These are phyloP conservation scores for Imleria badia DNA, from an alignment of 768 basidiomycete genomes.

Conservation along the genomic window DNA sequence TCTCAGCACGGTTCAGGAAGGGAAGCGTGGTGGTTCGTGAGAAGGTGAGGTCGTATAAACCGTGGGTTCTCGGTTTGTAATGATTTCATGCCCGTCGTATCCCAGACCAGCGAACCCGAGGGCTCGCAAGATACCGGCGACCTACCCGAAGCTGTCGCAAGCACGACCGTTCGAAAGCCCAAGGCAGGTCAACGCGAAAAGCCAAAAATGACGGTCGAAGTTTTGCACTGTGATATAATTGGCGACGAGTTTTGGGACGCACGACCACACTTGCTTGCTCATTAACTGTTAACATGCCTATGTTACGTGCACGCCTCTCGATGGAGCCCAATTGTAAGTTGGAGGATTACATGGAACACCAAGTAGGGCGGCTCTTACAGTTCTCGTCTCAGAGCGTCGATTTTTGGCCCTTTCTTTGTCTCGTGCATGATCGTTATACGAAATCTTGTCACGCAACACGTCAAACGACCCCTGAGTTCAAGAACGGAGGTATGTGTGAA, in stretches of 20 bases:
- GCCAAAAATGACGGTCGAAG: conserved; percentile 45
- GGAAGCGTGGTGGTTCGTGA: conserved; percentile 82
- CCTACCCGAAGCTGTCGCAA: background rate
- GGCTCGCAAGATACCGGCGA: background rate
- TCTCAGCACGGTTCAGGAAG: conserved; percentile 73
- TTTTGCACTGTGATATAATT: conserved; percentile 85
- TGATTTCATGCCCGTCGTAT: background rate
- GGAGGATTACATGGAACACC: too few relatives aligned
- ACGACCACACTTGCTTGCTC: conserved; percentile 51
- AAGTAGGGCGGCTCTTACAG: too few relatives aligned
- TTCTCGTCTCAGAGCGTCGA: too few relatives aligned
- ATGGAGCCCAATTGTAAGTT: too few relatives aligned
- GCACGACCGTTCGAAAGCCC: conserved; percentile 11
- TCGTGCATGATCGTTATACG: too few relatives aligned
- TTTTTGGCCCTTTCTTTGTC: too few relatives aligned
- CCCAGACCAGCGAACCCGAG: conserved; percentile 11
- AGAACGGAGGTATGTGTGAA: too few relatives aligned
- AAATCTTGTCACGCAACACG: too few relatives aligned
- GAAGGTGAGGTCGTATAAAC: conserved; percentile 36
- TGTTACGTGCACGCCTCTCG: too few relatives aligned
- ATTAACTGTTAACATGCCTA: background rate
- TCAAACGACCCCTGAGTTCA: too few relatives aligned
- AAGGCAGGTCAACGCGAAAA: conserved; percentile 35
- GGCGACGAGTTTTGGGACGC: conserved; percentile 76
- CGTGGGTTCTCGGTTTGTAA: background rate